A percentile compares a stretch with the other conserved stretches of the same genome.
Conservation (phyloP, 129 eudicot genomes). For the Sambucus nigra region DNA sequence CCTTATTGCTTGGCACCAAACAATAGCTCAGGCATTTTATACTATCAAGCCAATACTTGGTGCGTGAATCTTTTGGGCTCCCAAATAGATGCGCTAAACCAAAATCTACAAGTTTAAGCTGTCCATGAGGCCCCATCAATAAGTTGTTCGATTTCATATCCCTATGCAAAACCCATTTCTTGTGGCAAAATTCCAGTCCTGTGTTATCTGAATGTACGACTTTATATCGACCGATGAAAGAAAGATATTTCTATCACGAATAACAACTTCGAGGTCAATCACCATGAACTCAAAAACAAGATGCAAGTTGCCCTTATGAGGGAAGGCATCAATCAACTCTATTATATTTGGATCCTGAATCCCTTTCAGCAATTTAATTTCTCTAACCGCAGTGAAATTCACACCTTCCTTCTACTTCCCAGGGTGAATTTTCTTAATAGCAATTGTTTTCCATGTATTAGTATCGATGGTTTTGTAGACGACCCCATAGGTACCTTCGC, state of each 20-base stretch:
- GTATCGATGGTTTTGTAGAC: conserved; percentile 95
- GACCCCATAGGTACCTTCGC: conserved; percentile 98
- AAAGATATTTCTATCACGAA: conserved; percentile 82
- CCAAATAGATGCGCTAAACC: conserved; percentile 95
- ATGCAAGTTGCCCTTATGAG: conserved; percentile 90
- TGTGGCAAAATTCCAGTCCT: conserved; percentile 89
- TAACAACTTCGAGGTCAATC: conserved; percentile 97
- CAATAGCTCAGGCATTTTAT: conserved; percentile 91
- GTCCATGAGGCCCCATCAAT: conserved; percentile 81
- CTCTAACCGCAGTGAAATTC: conserved; percentile 90
- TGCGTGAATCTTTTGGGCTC: conserved; percentile 96
- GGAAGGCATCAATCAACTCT: conserved; percentile 82
- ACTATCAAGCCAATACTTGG: conserved; percentile 99
- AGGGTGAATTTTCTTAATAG: conserved; percentile 88
- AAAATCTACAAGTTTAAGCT: conserved; percentile 93
- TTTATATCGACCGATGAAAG: conserved; percentile 91
- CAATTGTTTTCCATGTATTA: conserved; percentile 84
- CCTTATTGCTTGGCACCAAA: conserved; percentile 98
- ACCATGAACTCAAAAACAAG: conserved; percentile 98
- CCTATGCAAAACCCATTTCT: conserved; percentile 97
- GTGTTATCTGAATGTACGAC: conserved; percentile 88
- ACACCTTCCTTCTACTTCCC: conserved; percentile 99
- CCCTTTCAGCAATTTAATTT: conserved; percentile 91
- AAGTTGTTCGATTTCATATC: conserved; percentile 99
- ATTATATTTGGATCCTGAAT: conserved; percentile 84